A percentile compares a stretch with the other conserved stretches of the same genome.
These are phyloP conservation scores for Saccharomyces hybrid DNA, from an alignment of 1,139 yeast genomes.

Conservation along the genomic window DNA sequence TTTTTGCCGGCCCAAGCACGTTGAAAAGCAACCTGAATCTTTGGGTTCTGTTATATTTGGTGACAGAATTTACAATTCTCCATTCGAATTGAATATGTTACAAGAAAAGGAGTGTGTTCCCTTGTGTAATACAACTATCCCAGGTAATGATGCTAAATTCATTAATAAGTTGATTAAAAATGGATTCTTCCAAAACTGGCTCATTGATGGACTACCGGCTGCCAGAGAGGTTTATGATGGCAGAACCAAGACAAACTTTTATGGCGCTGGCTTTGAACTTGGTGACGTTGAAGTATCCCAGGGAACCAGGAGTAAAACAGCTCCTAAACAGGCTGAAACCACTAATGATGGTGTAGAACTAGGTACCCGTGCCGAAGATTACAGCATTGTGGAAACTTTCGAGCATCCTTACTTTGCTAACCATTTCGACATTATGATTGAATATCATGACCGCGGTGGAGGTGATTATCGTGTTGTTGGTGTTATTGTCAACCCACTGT, in stretches of 20 bases:
- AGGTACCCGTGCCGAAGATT: constrained; percentile 7
- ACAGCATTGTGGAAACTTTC: constrained; percentile 10
- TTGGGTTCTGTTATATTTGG: too few species aligned
- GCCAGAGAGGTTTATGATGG: constrained; percentile 53
- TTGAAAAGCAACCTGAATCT: too few species aligned
- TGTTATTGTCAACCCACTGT: constrained; percentile 64
- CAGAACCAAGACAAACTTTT: constrained; percentile 51
- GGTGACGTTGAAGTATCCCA: constrained; percentile 48
- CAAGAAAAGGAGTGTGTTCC: constrained; percentile 57
- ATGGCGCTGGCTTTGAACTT: constrained; percentile 74
- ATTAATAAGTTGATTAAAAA: constrained; percentile 72
- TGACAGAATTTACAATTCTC: constrained; percentile 87
- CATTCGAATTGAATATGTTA: constrained; percentile 73
- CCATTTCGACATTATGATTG: constrained; percentile 71
- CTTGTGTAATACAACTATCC: constrained; percentile 55
- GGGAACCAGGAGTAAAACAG: neutral
- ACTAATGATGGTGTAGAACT: constrained; percentile 11
- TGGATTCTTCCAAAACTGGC: constrained; percentile 86
- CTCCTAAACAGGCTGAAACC: neutral
- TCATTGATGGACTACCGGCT: constrained; percentile 91
- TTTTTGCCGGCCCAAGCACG: too few species aligned
- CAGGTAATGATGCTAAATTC: constrained; percentile 60
- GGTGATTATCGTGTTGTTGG: constrained; percentile 84
- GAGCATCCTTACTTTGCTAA: constrained; percentile 53
- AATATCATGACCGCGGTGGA: constrained; percentile 68